Evolutionary conservation across 495 filamentous ascomycete genomes (phyloP), one percentile per base, ranked within the genome.

Genomic region (Aspergillus saccharolyticus): DNA sequence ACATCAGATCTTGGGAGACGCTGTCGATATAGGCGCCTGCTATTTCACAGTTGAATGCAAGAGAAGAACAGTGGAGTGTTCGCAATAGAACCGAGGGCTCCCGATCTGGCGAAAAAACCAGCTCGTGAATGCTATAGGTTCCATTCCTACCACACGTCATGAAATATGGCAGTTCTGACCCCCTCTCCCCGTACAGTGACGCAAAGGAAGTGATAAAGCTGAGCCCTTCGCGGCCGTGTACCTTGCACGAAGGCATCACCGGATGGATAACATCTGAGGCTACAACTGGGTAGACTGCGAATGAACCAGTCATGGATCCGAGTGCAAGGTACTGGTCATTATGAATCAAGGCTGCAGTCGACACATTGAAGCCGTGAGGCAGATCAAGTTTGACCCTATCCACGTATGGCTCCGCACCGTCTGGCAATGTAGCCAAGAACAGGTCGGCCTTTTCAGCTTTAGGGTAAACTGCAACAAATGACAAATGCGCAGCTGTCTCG

Each of bases 91-190:
- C n/a, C 0, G 52, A 7, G 21, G 56, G 33, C 5, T 54, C 15
- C 10, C 30, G 44, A 8, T 63, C 48, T 8, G 50, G 44, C 8
- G 15, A n/a, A 44, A 54, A 17, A 10, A 63, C 44, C 2, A 73
- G 4, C 30, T 65, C 53, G 57, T 82, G 78, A 46, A 92, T 77
- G 28, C 85, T 81, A 60, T 86, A 90, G 30, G 70, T 80, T 0
- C 91, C 89, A 69, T 96, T 87, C 44, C 92, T 81, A 28, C 85
- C 87, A 25, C 86, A 84, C 0, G 87, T 87, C 18, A 95, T 44
- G 74, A 80, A 30, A 30, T 64, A 66, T 53, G 56, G 57, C 25
- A 57, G 28, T n/a, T 55, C 14, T 58, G 71, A 20, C 12, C 25
- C 58, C 3, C 25, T 17, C 30, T 5, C 39, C 2, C 55, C 46